Evolutionary conservation across 345 rosid species (phyloP), one percentile per base, ranked within the genome.

Genomic region (Salix exigua): DNA sequence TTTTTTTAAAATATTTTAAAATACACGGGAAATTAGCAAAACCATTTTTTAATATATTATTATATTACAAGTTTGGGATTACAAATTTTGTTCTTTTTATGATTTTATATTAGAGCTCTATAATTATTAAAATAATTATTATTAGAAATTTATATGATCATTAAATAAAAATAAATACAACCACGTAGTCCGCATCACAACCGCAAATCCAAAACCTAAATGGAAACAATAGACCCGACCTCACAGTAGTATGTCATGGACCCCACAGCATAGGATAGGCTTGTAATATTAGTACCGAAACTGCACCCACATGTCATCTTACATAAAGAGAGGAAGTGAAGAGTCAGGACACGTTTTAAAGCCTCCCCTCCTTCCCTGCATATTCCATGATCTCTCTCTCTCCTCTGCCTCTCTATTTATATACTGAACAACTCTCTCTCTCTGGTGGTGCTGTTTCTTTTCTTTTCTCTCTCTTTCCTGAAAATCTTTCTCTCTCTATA

Each of bases 261-360:
- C 3, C 48, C 48, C 13, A 65, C 73, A 58, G 37, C 10, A 9
- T 40, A 10, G 44, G 44, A 40, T 12, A 40, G 4, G 3, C 44
- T 40, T 40, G 44, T 40, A 40, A 40, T 40, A 40, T 40, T 40
- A 40, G 13, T 2, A 40, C 44, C 2, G 58, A 73, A 42, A 46
- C 73, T 23, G 63, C 40, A 66, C 77, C 31, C 16, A 58, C 73
- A 51, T 58, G 77, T 73, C 73, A 73, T 69, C 65, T 70, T 12
- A 55, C 31, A 50, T 14, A 10, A 16, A 72, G 66, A 66, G 73
- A 33, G 60, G 30, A 40, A 55, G 66, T 50, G 19, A 6, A 16
- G 46, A 68, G 37, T 48, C 0, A 2, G 55, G 48, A 31, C 81
- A 73, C 77, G 68, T 53, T 72, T 64, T 66, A 55, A 58, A 14